Evolutionary conservation across 352 stramenopile genomes (phyloP), one percentile per base, ranked within the genome.

Genomic region (Pythium myriotylum): DNA sequence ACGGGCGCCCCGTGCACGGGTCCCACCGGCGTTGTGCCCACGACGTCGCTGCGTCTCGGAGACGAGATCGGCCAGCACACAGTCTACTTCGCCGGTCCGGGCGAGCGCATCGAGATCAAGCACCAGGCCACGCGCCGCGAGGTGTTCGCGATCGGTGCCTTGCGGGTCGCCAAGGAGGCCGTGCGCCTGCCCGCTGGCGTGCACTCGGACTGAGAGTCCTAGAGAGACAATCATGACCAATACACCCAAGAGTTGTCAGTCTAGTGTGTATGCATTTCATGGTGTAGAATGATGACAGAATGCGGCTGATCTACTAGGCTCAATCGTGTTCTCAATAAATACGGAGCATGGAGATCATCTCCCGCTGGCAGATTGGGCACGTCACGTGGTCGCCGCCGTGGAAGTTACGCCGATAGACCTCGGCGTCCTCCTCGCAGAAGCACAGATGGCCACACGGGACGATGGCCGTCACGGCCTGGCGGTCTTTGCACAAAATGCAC

Each of bases 31-130:
- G 56, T 74, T n/a, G 79, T 81, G 4, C 67, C 74, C 23, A 85
- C 76, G 19, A 75, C 89, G 68, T 91, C 82, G 24, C 65, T 93
- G 61, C 86, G 86, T 49, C 73, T 95, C 1, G 86, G 86, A 14
- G 84, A 91, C 54, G 86, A 93, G 62, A 79, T 95, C 43, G 86
- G 86, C 29, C 79, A 91, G 67, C 86, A 95, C 76, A 93, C 80
- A 6, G 80, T 91, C 57, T 76, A 89, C 49, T 95, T 93, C 58
- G 84, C 84, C 26, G 79, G 84, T 32, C 79, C 81, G 5, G 83
- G 81, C 41, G 82, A 95, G 60, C 84, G 86, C 59, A 89, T 92
- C 59, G 82, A 95, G 75, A 88, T 92, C 65, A 88, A 81, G 70
- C 84, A 95, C 73, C 81, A 89, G 60, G 84, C 86, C 27, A 88